phyloP scores from a whole-genome alignment of 1,284 basidiomycete genomes.

The Boletus semigastroideus region DNA sequence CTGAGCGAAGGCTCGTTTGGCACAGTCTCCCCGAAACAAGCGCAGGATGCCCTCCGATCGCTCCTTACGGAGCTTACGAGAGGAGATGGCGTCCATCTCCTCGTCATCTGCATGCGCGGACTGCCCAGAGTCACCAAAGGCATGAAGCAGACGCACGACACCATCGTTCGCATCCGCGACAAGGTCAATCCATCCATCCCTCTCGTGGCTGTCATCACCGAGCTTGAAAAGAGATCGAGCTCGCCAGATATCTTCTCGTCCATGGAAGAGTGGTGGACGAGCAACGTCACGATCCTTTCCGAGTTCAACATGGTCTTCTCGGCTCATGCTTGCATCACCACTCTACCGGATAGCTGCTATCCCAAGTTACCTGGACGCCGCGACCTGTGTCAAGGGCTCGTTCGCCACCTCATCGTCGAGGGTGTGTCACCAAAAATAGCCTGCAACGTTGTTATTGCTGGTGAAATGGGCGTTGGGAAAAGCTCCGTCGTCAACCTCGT shows the following conservation, averaged over 20 bases:
- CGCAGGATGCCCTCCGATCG: constrained; percentile 27
- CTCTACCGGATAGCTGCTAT: constrained; percentile 27
- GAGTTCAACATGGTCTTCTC: constrained; percentile 26
- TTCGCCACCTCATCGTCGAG: constrained; percentile 22
- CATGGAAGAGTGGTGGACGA: constrained; percentile 37
- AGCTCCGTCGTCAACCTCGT: constrained; percentile 32
- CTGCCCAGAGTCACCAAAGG: constrained; percentile 28
- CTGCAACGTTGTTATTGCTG: constrained; percentile 27
- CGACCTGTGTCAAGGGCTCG: constrained; percentile 17
- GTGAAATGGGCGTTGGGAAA: constrained; percentile 31
- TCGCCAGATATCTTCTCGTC: constrained; percentile 19
- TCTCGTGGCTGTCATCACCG: constrained; percentile 31
- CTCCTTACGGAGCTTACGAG: constrained; percentile 27
- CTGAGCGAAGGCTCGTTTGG: constrained; percentile 31
- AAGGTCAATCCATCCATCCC: constrained; percentile 23
- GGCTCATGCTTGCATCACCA: constrained; percentile 34
- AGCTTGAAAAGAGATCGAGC: constrained; percentile 33
- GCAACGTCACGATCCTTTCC: constrained; percentile 20
- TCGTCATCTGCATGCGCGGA: constrained; percentile 34
- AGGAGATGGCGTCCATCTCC: constrained; percentile 30
- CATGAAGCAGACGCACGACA: constrained; percentile 31
- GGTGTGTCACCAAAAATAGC: constrained; percentile 24
- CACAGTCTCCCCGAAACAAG: constrained; percentile 25
- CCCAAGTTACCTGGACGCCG: constrained; percentile 26
- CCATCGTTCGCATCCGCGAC: constrained; percentile 24